Evolutionary conservation across 2,329 filamentous ascomycete genomes (phyloP), one percentile per base, ranked within the genome.

Genomic region (Plectosphaerella cucumerina): DNA sequence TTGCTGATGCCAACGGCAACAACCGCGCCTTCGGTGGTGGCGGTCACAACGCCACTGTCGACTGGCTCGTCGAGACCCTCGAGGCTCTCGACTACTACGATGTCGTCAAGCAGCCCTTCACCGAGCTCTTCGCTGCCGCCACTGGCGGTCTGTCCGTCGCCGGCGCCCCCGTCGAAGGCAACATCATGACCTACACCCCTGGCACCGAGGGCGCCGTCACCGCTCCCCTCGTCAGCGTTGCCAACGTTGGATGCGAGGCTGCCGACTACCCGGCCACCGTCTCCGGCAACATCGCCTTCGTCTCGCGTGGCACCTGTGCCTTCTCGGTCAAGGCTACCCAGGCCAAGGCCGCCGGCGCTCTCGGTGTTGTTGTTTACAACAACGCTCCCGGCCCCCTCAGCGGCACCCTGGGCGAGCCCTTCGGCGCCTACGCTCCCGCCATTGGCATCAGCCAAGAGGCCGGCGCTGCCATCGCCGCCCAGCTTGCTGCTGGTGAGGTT

Each of bases 321-420:
- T 87, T 87, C 51, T 75, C 71, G 8, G 59, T 72, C 20, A 87
- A 88, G 70, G 74, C 80, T 6, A 65, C 72, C 35, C 67, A 76
- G 17, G 84, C 83, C 21, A 78, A 76, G 52, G 60, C 65, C 1
- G 81, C 83, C 2, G 81, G 83, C 17, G 85, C 85, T 1, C 62
- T 65, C 0, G 85, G 70, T 1, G 76, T 74, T 1, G 60, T 87
- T 49, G 70, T 87, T 53, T 86, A 85, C 67, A 86, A 87, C 70
- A 86, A 86, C 53, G 75, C 69, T 4, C 64, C 72, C 0, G 82
- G 80, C 3, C 52, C 64, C 3, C 50, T 73, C 1, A 62, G 74
- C 6, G 84, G 81, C 26, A 86, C 82, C 2, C 70, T 87, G 1
- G 81, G 81, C 46, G 65, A 63, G 6, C 70, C 73, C 0, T 71